A percentile compares a stretch with the other conserved stretches of the same genome.
phyloP scores from a whole-genome alignment of 257 asterid genomes.

The Penstemon newberryi region DNA sequence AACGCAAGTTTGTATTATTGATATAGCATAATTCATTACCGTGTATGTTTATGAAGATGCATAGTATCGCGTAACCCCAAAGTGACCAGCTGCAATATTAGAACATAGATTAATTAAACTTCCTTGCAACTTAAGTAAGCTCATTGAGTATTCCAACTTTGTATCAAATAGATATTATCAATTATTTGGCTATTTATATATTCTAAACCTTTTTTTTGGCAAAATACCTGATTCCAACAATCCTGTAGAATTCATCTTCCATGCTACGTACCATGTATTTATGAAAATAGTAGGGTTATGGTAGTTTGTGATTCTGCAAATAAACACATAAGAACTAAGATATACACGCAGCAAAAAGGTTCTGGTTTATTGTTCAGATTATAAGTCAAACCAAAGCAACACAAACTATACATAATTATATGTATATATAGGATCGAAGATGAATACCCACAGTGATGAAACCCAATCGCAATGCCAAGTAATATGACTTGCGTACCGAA shows the following conservation, averaged over 20 bases:
- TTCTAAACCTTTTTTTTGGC: neutral
- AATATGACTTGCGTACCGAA: constrained; percentile 72
- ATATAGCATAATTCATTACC: constrained; percentile 42
- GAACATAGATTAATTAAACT: neutral
- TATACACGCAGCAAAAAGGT: neutral
- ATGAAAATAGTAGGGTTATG: too few species aligned
- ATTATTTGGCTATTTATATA: too few species aligned
- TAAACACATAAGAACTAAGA: neutral
- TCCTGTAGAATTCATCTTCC: constrained; percentile 88
- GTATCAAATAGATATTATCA: neutral
- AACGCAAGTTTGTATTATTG: neutral
- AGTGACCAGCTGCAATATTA: constrained; percentile 78
- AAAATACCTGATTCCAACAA: constrained; percentile 83
- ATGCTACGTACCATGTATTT: constrained; percentile 89
- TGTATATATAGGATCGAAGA: constrained; percentile 16
- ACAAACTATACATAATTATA: constrained; percentile 1
- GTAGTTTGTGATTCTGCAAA: constrained; percentile 74
- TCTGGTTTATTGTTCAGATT: neutral
- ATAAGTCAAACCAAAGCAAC: neutral
- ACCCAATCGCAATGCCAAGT: constrained; percentile 80
- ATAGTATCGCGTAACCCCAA: constrained; percentile 86
- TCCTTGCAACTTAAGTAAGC: too few species aligned
- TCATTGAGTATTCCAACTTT: too few species aligned
- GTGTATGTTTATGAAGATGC: constrained; percentile 83
- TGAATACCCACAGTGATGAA: constrained; percentile 83